Conservation (phyloP, 2,329 filamentous ascomycete species). For the Aphanocladium album region DNA sequence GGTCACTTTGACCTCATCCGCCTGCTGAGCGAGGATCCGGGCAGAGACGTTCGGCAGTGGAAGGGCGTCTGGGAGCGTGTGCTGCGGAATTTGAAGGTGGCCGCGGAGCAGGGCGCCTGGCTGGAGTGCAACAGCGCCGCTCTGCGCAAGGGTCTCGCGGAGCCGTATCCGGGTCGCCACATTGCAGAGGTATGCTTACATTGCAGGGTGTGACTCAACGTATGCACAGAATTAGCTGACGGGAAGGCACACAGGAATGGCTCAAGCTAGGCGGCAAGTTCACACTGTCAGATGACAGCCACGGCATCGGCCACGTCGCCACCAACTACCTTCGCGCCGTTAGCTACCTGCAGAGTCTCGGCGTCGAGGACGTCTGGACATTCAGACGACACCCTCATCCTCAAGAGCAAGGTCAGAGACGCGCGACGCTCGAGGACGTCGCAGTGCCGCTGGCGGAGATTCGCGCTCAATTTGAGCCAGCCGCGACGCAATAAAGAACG, state of each 20-base stretch:
- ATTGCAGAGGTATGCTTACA: slow-evolving; percentile 63
- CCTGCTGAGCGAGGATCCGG: slow-evolving; percentile 67
- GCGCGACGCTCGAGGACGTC: slow-evolving; percentile 37
- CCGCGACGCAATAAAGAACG: not conserved
- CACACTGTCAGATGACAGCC: slow-evolving; percentile 91
- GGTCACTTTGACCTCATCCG: slow-evolving; percentile 94
- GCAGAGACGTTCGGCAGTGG: slow-evolving; percentile 54
- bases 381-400: slow-evolving; percentile 35
- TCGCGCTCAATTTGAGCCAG: slow-evolving; percentile 23
- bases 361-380: slow-evolving; percentile 59
- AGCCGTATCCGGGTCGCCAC: slow-evolving; percentile 79
- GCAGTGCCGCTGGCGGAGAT: slow-evolving; percentile 39
- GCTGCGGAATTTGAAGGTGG: slow-evolving; percentile 65
- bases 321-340: slow-evolving; percentile 72
- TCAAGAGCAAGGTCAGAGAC: slow-evolving; percentile 23
- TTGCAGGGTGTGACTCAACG: not conserved
- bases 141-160: slow-evolving; percentile 80
- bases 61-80: slow-evolving; percentile 67
- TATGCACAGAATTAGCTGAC: not conserved
- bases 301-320: slow-evolving; percentile 81
- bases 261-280: slow-evolving; percentile 70
- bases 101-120: slow-evolving; percentile 70
- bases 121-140: slow-evolving; percentile 87
- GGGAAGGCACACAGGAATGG: slow-evolving; percentile 52
- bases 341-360: slow-evolving; percentile 62